Base-by-base conservation (phyloP, 208 protist genomes). In the Trypanosoma congolense region DNA sequence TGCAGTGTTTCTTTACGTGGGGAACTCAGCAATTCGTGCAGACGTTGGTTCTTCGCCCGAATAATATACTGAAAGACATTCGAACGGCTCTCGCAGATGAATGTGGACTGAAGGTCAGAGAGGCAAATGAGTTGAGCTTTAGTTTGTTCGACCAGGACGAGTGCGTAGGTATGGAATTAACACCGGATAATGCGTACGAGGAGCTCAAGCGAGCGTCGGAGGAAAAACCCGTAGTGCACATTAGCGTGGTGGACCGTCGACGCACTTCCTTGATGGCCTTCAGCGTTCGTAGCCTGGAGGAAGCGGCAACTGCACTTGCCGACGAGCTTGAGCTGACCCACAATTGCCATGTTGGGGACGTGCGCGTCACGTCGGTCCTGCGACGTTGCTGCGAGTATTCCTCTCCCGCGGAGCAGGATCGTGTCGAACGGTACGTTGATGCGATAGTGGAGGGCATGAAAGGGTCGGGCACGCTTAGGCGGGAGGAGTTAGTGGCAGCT, bases 1-100 rank as follows among this genome's bases (percentile, higher is more conserved):
- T 60, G 12, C 76, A 88, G 42, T 65, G 61, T 29, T 56, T 48
- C 21, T 68, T 70, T 18, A 56, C 54, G 10, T 83, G 75, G 75
- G 66, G 68, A 2, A 51, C n/a, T 12, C 53, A 59, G 18, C 55
- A 77, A 47, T 40, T 66, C 9, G 50, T 82, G 12, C 22, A 70
- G 25, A 38, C 61, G 22, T 82, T 62, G 47, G 49, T 54, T 28
- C 43, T 88, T 58, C 31, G 58, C 5, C 46, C 28, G 9, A 67
- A 61, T 0, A 69, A 50, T 14, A 38, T 74, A 19, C 33, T 77
- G n/a, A 47, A 65, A 1, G 80, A 87, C 47, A 40, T 87, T 30
- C 49, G 54, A 14, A 3, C n/a, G 22, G 73, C 64, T 21, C 64
- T 77, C 10, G 48, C 57, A n/a, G 46, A 48, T 9, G 62, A 77